These are phyloP conservation scores for Aureococcus anophagefferens DNA, from an alignment of 108 stramenopile species.

Conservation along the genomic window DNA sequence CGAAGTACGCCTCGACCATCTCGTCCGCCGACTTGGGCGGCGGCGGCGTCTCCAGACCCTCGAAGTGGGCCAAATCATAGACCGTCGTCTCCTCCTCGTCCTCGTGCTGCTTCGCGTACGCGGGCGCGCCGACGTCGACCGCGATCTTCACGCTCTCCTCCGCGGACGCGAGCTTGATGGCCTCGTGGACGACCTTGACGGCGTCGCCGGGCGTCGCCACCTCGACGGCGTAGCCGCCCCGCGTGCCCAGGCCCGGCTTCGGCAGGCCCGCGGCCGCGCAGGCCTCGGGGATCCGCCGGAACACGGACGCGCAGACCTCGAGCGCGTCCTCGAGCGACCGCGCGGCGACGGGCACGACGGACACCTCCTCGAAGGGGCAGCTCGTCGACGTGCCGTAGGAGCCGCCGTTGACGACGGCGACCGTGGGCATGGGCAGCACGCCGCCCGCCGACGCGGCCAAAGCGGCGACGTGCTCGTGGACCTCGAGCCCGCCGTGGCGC, in stretches of 20 bases:
- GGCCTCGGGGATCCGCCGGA: background rate
- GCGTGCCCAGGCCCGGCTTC: background rate
- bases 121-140: background rate
- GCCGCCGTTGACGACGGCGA: background rate
- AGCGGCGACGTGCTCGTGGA: slow-evolving; percentile 23
- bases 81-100: background rate
- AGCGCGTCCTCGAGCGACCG: background rate
- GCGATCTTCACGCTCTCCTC: background rate
- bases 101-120: background rate
- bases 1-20: background rate
- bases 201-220: background rate
- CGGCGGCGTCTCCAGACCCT: background rate
- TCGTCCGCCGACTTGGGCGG: slow-evolving; percentile 1
- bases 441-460: background rate
- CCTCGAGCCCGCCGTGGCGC: slow-evolving; percentile 12
- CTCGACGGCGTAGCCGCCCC: background rate
- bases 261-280: background rate
- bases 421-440: background rate
- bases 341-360: background rate
- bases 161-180: background rate
- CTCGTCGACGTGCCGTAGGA: background rate
- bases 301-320: background rate
- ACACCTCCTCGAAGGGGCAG: background rate
- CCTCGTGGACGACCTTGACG: background rate
- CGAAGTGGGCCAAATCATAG: slow-evolving; percentile 5